Base-by-base conservation (phyloP, 2,329 filamentous ascomycete species). In the Lithohypha guttulata region DNA sequence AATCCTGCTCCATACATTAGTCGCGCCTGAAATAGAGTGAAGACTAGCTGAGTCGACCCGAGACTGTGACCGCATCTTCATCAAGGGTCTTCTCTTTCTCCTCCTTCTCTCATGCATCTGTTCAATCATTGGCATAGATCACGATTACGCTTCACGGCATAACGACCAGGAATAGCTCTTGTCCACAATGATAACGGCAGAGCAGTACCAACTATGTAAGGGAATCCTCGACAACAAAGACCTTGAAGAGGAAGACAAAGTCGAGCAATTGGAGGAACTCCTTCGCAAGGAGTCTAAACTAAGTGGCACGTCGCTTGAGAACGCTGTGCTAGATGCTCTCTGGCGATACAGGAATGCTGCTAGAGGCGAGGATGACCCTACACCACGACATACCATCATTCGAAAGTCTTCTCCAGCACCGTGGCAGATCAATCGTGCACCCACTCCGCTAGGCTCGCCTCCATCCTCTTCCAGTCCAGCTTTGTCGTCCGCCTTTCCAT, bases 231-330 rank as follows among this genome's bases (percentile, higher is more conserved):
- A 91, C 65, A 81, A 95, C 63, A 66, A 77, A 42, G 70, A 72
- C 40, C 70, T 94, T 45, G 84, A 93, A 53, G 91, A 96, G 48
- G 91, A 98, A 63, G 89, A 95, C 56, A 93, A 91, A 69, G 89
- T 84, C 34, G 89, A 96, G 62, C 83, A 76, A 63, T 70, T 95
- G 38, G 87, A 95, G 64, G 82, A 86, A 50, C 70, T 95, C 38
- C 70, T 96, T 53, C 80, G 78, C 61, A 79, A 78, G 51, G 78
- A 87, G 63, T 86, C 85, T 6, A 73, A 69, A 20, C 68, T 96
- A 50, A 74, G 73, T 13, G 89, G 86, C 43, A 68, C 78, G 49
- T 73, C 79, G 15, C 73, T 96, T 39, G 91, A 96, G 57, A 91
- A 95, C 66, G 81, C 82, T 26, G 79, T 95, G 41, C 70, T 98